Conservation (phyloP, 805 yeast species). For the Isabelozyma rhagii region DNA sequence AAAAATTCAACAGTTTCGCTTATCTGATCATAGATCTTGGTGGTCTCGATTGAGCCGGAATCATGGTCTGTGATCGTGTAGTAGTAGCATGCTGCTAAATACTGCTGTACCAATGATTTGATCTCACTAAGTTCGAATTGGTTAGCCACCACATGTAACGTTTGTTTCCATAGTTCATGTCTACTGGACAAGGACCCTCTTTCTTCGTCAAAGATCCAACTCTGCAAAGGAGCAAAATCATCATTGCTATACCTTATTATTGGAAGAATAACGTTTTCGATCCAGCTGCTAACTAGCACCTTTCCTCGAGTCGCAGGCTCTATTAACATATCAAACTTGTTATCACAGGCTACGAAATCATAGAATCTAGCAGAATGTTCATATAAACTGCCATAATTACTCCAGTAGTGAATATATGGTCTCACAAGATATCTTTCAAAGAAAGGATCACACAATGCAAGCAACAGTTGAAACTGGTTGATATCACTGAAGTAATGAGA, state of each 20-base stretch:
- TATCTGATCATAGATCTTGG: constrained; percentile 26
- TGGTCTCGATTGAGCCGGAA: constrained; percentile 22
- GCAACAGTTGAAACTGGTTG: constrained; percentile 12
- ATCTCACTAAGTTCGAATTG: background rate
- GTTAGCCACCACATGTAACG: background rate
- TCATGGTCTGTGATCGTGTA: constrained; percentile 13
- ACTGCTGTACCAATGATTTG: constrained; percentile 13
- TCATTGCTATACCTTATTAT: constrained; percentile 13
- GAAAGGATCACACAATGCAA: background rate
- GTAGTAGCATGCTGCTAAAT: constrained; percentile 19
- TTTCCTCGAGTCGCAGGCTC: constrained; percentile 18
- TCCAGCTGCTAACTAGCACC: constrained; percentile 17
- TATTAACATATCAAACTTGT: constrained; percentile 18
- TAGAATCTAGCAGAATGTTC: constrained; percentile 6
- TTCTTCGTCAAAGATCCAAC: constrained; percentile 17
- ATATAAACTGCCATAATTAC: constrained; percentile 15
- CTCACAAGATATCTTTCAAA: constrained; percentile 2
- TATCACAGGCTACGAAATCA: constrained; percentile 10
- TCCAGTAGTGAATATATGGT: constrained; percentile 30
- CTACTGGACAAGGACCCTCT: background rate
- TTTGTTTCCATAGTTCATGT: constrained; percentile 14
- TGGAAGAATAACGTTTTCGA: constrained; percentile 28
- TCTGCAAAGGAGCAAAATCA: constrained; percentile 21
- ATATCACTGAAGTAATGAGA: constrained; percentile 17
- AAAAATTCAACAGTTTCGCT: constrained; percentile 14